Evolutionary conservation across 179 eudicot genomes (phyloP).

Genomic region (Pouteria campechiana): DNA sequence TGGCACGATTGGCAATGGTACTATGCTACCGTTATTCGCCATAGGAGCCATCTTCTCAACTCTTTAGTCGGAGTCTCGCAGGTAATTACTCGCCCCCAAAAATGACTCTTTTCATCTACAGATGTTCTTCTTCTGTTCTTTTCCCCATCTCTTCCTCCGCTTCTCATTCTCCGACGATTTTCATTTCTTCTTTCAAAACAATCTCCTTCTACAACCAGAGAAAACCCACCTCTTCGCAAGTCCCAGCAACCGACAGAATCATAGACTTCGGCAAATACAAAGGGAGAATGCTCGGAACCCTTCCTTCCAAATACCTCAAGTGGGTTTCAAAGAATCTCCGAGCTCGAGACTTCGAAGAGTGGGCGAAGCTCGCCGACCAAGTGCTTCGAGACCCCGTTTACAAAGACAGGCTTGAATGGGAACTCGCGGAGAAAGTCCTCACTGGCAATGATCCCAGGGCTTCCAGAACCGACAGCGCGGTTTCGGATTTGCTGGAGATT

Average conservation of each 20-base stretch:
- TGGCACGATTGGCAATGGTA: too few relatives aligned
- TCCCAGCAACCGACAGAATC: constrained; percentile 54
- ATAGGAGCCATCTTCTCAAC: too few relatives aligned
- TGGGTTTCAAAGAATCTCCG: constrained; percentile 62
- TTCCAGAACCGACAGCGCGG: constrained; percentile 10
- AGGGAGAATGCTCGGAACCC: constrained; percentile 65
- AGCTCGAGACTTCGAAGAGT: constrained; percentile 44
- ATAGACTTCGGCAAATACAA: constrained; percentile 76
- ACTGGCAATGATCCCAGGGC: constrained; percentile 21
- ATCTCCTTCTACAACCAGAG: too few relatives aligned
- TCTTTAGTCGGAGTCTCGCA: too few relatives aligned
- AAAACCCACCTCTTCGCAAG: too few relatives aligned
- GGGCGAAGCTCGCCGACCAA: constrained; percentile 58
- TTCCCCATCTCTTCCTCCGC: too few relatives aligned
- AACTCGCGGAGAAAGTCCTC: constrained; percentile 44
- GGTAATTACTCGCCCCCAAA: too few relatives aligned
- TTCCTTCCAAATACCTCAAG: constrained; percentile 64
- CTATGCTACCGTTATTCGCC: too few relatives aligned
- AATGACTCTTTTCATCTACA: too few relatives aligned
- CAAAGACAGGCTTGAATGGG: constrained; percentile 80
- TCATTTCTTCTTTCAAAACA: too few relatives aligned
- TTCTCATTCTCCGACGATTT: too few relatives aligned
- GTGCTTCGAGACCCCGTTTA: constrained; percentile 71
- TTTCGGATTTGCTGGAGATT: constrained; percentile 41
- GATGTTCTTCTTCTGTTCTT: too few relatives aligned